A percentile compares a stretch with the other conserved stretches of the same genome.
These are phyloP conservation scores for Marvania coccoides DNA, from an alignment of 139 green algal species.

Conservation along the genomic window DNA sequence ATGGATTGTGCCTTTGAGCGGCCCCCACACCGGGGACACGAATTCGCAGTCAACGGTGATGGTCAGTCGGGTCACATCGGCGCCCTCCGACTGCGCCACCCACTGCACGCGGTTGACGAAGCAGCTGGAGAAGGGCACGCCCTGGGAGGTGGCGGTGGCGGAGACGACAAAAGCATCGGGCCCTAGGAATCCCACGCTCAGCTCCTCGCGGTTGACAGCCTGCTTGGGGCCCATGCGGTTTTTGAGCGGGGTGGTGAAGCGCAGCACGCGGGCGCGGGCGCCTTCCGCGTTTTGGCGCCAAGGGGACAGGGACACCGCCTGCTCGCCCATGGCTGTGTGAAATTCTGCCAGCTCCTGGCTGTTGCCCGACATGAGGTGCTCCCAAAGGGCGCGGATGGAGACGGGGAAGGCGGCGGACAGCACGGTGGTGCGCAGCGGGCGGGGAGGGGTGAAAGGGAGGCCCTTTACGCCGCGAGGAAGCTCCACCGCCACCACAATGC, in stretches of 20 bases:
- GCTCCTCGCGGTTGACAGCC: constrained; percentile 12
- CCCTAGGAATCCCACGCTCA: neutral
- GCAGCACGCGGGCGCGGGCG: neutral
- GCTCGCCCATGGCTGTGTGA: constrained; percentile 12
- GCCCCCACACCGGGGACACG: constrained; percentile 20
- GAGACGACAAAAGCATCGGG: constrained; percentile 2
- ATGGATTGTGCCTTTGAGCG: constrained; percentile 21
- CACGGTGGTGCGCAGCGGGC: constrained; percentile 4
- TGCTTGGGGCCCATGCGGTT: constrained; percentile 19
- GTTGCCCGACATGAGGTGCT: neutral
- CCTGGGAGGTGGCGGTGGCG: constrained; percentile 1
- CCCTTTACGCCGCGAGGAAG: neutral
- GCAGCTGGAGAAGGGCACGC: constrained; percentile 21
- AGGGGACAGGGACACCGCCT: neutral
- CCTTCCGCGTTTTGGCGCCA: constrained; percentile 11
- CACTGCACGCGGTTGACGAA: constrained; percentile 32
- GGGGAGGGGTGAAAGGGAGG: neutral
- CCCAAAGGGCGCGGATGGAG: constrained; percentile 6
- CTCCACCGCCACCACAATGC: constrained; percentile 2
- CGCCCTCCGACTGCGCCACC: neutral
- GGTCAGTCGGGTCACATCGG: neutral
- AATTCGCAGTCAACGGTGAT: constrained; percentile 24
- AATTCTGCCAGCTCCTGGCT: constrained; percentile 7
- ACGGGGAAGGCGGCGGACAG: constrained; percentile 7
- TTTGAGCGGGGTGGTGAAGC: constrained; percentile 16